These are phyloP conservation scores for Ramaria sp. DNA, from an alignment of 768 basidiomycete genomes.

Conservation along the genomic window DNA sequence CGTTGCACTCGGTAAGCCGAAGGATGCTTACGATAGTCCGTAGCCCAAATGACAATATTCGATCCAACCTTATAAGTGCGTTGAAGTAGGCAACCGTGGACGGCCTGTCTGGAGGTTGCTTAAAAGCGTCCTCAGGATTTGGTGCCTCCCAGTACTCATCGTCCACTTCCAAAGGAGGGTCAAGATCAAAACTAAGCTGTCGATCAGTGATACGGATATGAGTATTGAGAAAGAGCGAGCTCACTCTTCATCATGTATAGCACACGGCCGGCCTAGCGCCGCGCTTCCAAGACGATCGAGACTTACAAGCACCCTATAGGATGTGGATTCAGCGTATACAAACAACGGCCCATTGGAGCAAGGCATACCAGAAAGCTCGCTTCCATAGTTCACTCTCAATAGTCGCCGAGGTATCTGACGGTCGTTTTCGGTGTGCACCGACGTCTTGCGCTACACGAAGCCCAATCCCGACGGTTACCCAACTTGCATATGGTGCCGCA, in stretches of 20 bases:
- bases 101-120: constrained; percentile 50
- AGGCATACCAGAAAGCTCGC: constrained; percentile 31
- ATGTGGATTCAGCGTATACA: constrained; percentile 7
- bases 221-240: constrained; percentile 18
- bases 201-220: constrained; percentile 20
- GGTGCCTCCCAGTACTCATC: constrained; percentile 65
- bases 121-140: constrained; percentile 46
- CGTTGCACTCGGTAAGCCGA: not conserved
- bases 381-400: constrained; percentile 67
- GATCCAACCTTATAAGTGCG: constrained; percentile 41
- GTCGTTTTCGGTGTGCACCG: constrained; percentile 48
- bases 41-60: constrained; percentile 49
- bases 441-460: constrained; percentile 66
- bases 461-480: constrained; percentile 58
- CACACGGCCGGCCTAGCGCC: constrained; percentile 56
- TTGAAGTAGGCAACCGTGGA: constrained; percentile 48
- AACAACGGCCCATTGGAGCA: constrained; percentile 12
- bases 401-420: constrained; percentile 21
- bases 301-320: constrained; percentile 10
- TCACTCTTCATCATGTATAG: constrained; percentile 67
- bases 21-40: constrained; percentile 39
- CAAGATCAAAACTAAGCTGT: constrained; percentile 52
- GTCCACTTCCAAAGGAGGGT: constrained; percentile 65
- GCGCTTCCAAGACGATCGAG: constrained; percentile 24
- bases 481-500: constrained; percentile 51